Evolutionary conservation across 2,329 filamentous ascomycete genomes (phyloP).

Genomic region (Ophiostoma fasciatum): DNA sequence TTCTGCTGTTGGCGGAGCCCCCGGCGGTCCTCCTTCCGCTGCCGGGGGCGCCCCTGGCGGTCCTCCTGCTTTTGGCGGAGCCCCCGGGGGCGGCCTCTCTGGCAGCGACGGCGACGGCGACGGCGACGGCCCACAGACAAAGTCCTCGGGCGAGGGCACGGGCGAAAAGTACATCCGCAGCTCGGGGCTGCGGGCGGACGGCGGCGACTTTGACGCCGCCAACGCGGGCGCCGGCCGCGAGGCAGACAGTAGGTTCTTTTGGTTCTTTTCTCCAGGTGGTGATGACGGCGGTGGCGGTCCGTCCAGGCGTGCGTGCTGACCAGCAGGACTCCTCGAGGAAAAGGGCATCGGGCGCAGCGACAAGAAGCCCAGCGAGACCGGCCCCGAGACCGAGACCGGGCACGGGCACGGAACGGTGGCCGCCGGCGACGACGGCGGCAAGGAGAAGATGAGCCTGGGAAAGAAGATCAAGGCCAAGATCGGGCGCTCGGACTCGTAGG

Average conservation of each 20-base stretch:
- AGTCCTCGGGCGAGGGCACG: constrained; percentile 29
- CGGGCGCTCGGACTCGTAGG: too few relatives aligned
- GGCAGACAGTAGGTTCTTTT: constrained; percentile 51
- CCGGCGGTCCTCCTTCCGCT: too few relatives aligned
- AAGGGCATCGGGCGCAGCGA: constrained; percentile 28
- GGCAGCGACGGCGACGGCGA: constrained; percentile 4
- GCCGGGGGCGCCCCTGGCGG: too few relatives aligned
- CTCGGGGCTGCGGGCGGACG: constrained; percentile 45
- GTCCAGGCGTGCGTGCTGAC: too few relatives aligned
- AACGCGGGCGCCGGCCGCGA: constrained; percentile 50
- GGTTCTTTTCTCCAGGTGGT: too few relatives aligned
- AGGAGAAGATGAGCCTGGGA: constrained; percentile 30
- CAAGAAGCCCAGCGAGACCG: constrained; percentile 14
- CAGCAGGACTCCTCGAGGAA: constrained; percentile 35
- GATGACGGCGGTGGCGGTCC: too few relatives aligned
- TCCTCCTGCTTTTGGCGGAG: too few relatives aligned
- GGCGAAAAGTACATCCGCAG: constrained; percentile 43
- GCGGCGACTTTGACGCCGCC: constrained; percentile 51
- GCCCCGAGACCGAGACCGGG: neutral
- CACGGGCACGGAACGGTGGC: neutral
- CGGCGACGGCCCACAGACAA: constrained; percentile 13
- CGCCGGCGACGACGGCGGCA: neutral
- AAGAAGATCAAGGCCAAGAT: constrained; percentile 58
- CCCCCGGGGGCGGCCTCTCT: too few relatives aligned
- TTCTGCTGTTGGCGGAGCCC: too few relatives aligned